Evolutionary conservation across 176 grass and related monocot species (phyloP).

Genomic region (Carex kokanica): DNA sequence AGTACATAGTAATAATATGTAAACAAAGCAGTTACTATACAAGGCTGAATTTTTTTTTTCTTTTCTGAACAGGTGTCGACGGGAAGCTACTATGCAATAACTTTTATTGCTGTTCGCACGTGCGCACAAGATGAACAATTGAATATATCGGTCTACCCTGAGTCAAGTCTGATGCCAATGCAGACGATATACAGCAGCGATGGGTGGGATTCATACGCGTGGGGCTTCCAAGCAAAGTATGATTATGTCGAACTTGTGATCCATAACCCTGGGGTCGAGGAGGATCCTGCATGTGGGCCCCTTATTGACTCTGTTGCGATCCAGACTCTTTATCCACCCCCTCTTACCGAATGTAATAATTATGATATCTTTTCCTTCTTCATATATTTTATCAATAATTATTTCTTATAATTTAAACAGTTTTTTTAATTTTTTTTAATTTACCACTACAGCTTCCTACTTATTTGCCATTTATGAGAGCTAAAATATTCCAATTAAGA

Average conservation of each 20-base stretch:
- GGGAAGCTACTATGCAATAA: slow-evolving; percentile 72
- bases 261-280: slow-evolving; percentile 78
- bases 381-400: background rate
- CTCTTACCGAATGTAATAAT: slow-evolving; percentile 12
- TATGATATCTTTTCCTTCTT: background rate
- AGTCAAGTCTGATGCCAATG: slow-evolving; percentile 57
- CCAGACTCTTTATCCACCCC: slow-evolving; percentile 50
- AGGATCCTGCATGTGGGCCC: slow-evolving; percentile 73
- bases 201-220: slow-evolving; percentile 84
- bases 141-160: slow-evolving; percentile 65
- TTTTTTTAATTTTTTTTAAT: background rate
- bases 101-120: slow-evolving; percentile 74
- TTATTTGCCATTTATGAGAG: background rate
- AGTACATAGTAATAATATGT: background rate
- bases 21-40: background rate
- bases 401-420: background rate
- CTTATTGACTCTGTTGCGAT: slow-evolving; percentile 77
- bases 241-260: slow-evolving; percentile 42
- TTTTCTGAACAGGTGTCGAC: background rate
- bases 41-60: background rate
- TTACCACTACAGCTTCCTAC: background rate
- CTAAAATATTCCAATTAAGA: background rate
- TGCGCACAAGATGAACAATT: slow-evolving; percentile 70
- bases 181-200: slow-evolving; percentile 77
- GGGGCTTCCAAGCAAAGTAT: slow-evolving; percentile 67